Evolutionary conservation across 2,329 filamentous ascomycete genomes (phyloP), one percentile per base, ranked within the genome.

Genomic region (Magnaporthiopsis incrustans): DNA sequence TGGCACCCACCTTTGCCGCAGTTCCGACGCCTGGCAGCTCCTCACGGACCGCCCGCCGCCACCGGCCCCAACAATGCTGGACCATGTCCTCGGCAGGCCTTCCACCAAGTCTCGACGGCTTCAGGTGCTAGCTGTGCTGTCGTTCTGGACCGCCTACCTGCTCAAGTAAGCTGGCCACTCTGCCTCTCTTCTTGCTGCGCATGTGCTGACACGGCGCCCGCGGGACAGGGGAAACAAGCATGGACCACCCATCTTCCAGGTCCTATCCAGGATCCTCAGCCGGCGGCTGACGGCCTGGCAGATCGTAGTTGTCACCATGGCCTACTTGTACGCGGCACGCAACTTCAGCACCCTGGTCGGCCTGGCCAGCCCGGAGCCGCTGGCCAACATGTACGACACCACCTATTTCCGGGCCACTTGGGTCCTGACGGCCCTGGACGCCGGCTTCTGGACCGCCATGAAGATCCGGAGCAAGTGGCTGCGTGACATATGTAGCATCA

Each of bases 391-490:
- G 74, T 99, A 99, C 78, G 92, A 91, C 64, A 83, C 91, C 62
- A 88, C 90, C 33, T 99, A 96, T 78, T 99, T 97, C 75, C 89
- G 95, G 61, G 95, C 95, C 64, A 99, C 95, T 73, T 99, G 95
- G 95, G 86, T 98, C 22, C 88, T 95, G 63, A 99, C 95, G 0
- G 95, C 92, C 0, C 78, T 99, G 66, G 95, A 99, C 71, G 95
- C 95, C 7, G 95, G 95, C 1, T 99, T 97, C 76, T 99, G 95
- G 95, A 97, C 92, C 0, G 95, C 95, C 44, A 99, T 99, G 95
- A 89, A 87, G 71, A 93, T 99, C 67, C 85, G 85, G 60, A 74
- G 74, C 63, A 92, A 90, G 70, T 93, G 90, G 86, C 69, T 97
- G 57, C 84, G 92, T 56, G 93, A 98, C 73, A 73, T 97, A 18